Evolutionary conservation across 768 basidiomycete species (phyloP).

Genomic region (Xerocomellus intermedius): DNA sequence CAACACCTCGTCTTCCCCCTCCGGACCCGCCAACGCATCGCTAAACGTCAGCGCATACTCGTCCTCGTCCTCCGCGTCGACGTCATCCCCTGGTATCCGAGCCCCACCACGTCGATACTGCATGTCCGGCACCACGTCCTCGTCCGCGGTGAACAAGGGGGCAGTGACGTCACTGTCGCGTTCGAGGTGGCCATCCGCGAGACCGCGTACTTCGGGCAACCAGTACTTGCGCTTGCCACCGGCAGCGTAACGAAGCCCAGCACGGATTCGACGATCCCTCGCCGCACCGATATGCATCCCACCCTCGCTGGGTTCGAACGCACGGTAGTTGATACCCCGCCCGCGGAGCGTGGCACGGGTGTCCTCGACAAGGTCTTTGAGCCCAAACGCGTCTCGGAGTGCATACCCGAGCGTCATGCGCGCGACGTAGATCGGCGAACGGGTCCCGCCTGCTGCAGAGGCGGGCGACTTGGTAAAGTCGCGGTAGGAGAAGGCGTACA

Average conservation of each 20-base stretch:
- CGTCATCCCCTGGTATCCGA: constrained; percentile 22
- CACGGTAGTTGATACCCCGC: constrained; percentile 91
- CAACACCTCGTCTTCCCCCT: constrained; percentile 71
- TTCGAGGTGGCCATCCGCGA: constrained; percentile 27
- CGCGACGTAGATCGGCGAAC: constrained; percentile 59
- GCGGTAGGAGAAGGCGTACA: constrained; percentile 89
- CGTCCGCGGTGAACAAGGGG: constrained; percentile 67
- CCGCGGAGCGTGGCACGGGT: constrained; percentile 78
- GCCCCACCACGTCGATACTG: constrained; percentile 26
- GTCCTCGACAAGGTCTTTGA: constrained; percentile 86
- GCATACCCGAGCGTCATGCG: constrained; percentile 90
- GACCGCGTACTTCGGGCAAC: constrained; percentile 65
- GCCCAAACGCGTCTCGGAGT: constrained; percentile 82
- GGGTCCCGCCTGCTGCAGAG: constrained; percentile 10
- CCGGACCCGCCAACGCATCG: constrained; percentile 41
- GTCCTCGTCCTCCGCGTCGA: constrained; percentile 36
- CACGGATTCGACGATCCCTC: constrained; percentile 81
- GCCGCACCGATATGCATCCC: constrained; percentile 88
- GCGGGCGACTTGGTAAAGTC: constrained; percentile 69
- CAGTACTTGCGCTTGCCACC: constrained; percentile 96
- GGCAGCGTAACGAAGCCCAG: constrained; percentile 86
- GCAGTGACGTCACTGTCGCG: constrained; percentile 61
- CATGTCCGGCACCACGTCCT: constrained; percentile 60
- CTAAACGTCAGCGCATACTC: constrained; percentile 33
- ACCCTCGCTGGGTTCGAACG: constrained; percentile 95